Percentiles rank a stretch among this genome's conserved stretches.
These are phyloP conservation scores for Breviolum minutum DNA, from an alignment of 73 alveolate genomes.

Conservation along the genomic window DNA sequence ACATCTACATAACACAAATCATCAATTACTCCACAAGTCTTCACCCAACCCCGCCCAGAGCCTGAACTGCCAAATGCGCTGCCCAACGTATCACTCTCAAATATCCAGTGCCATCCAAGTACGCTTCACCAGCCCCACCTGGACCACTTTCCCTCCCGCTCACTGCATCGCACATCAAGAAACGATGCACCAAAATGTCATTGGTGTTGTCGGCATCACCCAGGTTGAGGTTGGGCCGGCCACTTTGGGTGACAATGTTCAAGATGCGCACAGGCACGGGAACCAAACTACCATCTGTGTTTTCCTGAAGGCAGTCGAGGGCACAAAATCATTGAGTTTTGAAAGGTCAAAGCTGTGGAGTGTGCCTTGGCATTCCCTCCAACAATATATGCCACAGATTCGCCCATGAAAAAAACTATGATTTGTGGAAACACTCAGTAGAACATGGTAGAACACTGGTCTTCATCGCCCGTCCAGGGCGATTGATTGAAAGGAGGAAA, in stretches of 20 bases:
- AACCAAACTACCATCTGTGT: constrained; percentile 69
- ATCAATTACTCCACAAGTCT: too few relatives aligned
- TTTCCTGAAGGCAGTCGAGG: neutral
- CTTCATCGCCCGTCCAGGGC: too few relatives aligned
- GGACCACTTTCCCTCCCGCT: constrained; percentile 81
- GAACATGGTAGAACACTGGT: too few relatives aligned
- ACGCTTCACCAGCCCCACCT: constrained; percentile 65
- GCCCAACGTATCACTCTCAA: constrained; percentile 86
- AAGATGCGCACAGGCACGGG: constrained; percentile 90
- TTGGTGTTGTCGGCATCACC: neutral
- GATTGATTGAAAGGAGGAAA: too few relatives aligned
- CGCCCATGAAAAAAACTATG: too few relatives aligned
- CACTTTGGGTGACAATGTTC: constrained; percentile 69
- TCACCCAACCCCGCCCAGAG: neutral
- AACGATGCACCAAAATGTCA: constrained; percentile 63
- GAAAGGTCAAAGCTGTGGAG: neutral
- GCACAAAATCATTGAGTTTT: neutral
- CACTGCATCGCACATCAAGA: constrained; percentile 66
- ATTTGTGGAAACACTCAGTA: too few relatives aligned
- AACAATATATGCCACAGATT: too few relatives aligned
- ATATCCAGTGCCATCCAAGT: constrained; percentile 59
- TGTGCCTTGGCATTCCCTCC: too few relatives aligned
- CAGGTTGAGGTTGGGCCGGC: constrained; percentile 66
- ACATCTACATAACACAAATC: too few relatives aligned
- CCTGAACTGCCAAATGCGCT: constrained; percentile 91